Base-by-base conservation (phyloP, 176 grass and related monocot species). In the Cocos nucifera region DNA sequence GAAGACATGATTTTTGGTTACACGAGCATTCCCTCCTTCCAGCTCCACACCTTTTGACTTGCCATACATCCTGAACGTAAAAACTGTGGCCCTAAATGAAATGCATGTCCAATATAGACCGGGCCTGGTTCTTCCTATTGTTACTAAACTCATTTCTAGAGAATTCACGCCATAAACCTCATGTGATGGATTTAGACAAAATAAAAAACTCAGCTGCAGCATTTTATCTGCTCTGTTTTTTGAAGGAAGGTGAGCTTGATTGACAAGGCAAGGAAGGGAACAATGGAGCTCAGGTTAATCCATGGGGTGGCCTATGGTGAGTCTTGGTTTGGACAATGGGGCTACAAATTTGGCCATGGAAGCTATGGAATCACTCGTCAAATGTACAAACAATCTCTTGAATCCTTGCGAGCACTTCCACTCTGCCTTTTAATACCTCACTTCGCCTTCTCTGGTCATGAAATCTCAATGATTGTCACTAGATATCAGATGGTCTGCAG, bases 281-380 rank as follows among this genome's bases (percentile, higher is more conserved):
- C 77, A 63, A 88, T 88, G 92, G 83, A 83, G 57, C 78, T 97
- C 4, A 66, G 92, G 62, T 66, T 91, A 53, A 62, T 97, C 4
- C 79, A 88, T 55, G 87, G 92, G 64, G 64, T 91, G 0, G 87
- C 87, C 22, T 91, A 85, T 50, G 80, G 92, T 28, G 79, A 82
- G 63, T 82, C 92, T 17, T 97, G 92, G 87, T 97, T 97, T 66
- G 77, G 79, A 6, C 81, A 74, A 20, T 91, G 87, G 92, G 92
- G 92, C 32, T 97, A 91, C 75, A 25, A 50, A 63, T 91, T 88
- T 52, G 83, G 78, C 23, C 73, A 60, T 7, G 82, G 79, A 3
- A 88, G 81, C 73, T 97, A 88, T 64, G 81, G 80, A 50, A 65
- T 90, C 12, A 54, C 81, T 21, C 66, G 80, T 49, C 62, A 66